Conservation (phyloP, 495 filamentous ascomycete species). For the Hypoxylon trugodes region DNA sequence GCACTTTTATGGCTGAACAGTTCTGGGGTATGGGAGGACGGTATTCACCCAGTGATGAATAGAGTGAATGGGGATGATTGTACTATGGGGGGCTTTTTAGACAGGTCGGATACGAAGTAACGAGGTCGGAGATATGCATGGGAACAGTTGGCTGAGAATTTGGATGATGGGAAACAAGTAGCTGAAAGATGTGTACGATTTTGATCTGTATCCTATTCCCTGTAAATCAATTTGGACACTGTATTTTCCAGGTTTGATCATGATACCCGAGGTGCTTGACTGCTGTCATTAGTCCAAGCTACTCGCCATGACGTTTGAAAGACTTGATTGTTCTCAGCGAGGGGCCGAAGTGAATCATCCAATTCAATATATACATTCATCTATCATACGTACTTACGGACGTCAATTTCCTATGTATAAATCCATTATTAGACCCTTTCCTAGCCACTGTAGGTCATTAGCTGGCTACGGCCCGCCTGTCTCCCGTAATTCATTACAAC, state of each 20-base stretch:
- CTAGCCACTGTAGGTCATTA: too few species aligned
- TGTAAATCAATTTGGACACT: conserved; percentile 31
- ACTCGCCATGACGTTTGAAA: too few species aligned
- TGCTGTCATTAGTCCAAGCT: too few species aligned
- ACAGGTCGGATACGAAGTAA: conserved; percentile 21
- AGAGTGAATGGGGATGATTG: background rate
- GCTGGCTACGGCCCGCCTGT: too few species aligned
- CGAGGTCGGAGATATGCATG: conserved; percentile 34
- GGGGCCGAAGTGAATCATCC: too few species aligned
- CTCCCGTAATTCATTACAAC: conserved; percentile 3
- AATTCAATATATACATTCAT: too few species aligned
- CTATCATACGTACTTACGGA: too few species aligned
- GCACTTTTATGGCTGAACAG: conserved; percentile 73
- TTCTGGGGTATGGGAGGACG: conserved; percentile 70
- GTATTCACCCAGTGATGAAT: conserved; percentile 39
- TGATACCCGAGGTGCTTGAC: too few species aligned
- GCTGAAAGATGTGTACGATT: conserved; percentile 40
- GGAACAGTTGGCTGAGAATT: conserved; percentile 32
- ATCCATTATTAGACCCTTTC: too few species aligned
- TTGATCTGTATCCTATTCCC: conserved; percentile 37
- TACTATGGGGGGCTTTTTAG: background rate
- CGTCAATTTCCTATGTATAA: too few species aligned
- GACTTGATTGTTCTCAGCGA: too few species aligned
- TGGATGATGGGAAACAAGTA: conserved; percentile 4
- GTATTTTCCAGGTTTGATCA: too few species aligned